A percentile compares a stretch with the other conserved stretches of the same genome.
phyloP scores from a whole-genome alignment of 352 stramenopile genomes.

The Peronospora farinosa region DNA sequence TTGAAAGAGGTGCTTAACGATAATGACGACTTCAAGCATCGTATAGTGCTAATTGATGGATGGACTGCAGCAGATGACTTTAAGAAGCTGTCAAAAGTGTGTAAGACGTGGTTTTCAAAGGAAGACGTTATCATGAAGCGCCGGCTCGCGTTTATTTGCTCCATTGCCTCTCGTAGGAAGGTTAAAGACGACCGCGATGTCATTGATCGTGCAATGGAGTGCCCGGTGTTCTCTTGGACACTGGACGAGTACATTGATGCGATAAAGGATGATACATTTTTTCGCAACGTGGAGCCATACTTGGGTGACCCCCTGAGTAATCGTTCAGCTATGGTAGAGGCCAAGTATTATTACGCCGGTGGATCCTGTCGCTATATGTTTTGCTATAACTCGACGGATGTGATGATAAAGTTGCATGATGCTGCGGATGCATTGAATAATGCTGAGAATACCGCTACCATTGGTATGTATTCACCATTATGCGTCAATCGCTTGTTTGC shows the following conservation, averaged over 20 bases:
- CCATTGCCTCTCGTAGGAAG: not conserved
- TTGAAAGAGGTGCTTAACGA: too few species aligned
- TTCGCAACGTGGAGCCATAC: too few species aligned
- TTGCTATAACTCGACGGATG: too few species aligned
- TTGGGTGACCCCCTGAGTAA: too few species aligned
- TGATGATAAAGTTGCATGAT: too few species aligned
- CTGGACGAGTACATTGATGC: conserved; percentile 9
- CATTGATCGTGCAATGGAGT: conserved; percentile 1
- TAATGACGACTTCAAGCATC: not conserved
- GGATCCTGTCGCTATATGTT: too few species aligned
- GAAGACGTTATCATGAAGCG: not conserved
- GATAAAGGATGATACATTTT: conserved; percentile 2
- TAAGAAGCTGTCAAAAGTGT: not conserved
- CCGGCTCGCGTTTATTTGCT: not conserved
- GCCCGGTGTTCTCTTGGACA: conserved; percentile 10
- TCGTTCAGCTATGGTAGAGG: too few species aligned
- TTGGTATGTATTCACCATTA: too few species aligned
- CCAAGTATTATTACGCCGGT: too few species aligned
- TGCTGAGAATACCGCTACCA: too few species aligned
- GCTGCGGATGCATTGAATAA: too few species aligned
- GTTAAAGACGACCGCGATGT: not conserved
- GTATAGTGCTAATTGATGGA: conserved; percentile 12
- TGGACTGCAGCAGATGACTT: conserved; percentile 1
- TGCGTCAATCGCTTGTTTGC: too few species aligned
- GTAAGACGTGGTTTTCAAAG: conserved; percentile 1